Evolutionary conservation across 2,329 filamentous ascomycete species (phyloP).

Genomic region (Metarhizium rileyi): DNA sequence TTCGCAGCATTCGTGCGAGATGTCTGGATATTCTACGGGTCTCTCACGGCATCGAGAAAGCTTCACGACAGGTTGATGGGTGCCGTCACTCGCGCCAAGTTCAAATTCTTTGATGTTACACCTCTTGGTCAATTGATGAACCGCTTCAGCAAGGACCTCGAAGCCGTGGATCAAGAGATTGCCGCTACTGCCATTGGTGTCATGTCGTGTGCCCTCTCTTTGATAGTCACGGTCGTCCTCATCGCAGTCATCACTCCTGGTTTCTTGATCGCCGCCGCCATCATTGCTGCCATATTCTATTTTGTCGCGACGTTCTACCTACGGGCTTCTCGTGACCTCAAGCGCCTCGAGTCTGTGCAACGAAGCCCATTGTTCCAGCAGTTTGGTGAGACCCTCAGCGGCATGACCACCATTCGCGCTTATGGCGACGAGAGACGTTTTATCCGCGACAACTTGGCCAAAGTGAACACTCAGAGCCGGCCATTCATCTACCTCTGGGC

Average conservation of each 20-base stretch:
- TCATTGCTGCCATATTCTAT: constrained; percentile 78
- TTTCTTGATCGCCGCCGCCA: constrained; percentile 76
- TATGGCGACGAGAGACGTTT: constrained; percentile 93
- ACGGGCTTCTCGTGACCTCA: constrained; percentile 85
- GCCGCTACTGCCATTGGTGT: constrained; percentile 79
- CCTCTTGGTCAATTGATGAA: constrained; percentile 96
- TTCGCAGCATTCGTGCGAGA: constrained; percentile 75
- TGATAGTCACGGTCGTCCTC: constrained; percentile 77
- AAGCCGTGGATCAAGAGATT: constrained; percentile 91
- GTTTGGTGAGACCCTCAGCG: constrained; percentile 89
- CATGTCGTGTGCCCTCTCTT: constrained; percentile 52
- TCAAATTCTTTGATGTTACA: constrained; percentile 96
- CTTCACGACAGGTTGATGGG: constrained; percentile 73
- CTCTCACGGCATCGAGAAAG: constrained; percentile 74
- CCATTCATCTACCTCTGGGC: constrained; percentile 97
- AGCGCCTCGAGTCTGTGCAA: constrained; percentile 88
- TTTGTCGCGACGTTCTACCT: constrained; percentile 82
- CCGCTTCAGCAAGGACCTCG: constrained; percentile 94
- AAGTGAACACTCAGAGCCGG: constrained; percentile 83
- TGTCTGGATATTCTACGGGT: constrained; percentile 84
- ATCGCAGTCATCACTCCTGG: constrained; percentile 84
- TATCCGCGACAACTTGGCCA: constrained; percentile 77
- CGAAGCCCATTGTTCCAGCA: constrained; percentile 94
- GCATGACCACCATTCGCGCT: constrained; percentile 92
- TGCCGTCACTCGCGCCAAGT: constrained; percentile 77